phyloP scores from a whole-genome alignment of 2,329 filamentous ascomycete genomes.

The Paramyrothecium sp. region DNA sequence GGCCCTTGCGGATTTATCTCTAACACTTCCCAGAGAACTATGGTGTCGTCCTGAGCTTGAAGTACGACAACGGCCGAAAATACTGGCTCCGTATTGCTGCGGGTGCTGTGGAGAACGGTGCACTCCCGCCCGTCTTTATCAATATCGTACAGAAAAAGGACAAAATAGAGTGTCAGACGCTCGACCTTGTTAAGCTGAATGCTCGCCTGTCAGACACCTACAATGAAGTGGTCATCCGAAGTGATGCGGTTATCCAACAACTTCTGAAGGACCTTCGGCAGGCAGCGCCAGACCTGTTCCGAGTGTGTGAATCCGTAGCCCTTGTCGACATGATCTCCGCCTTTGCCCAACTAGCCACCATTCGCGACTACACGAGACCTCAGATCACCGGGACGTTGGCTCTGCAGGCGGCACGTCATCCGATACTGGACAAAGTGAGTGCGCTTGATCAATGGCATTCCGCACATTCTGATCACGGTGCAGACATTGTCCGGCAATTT shows the following conservation, averaged over 20 bases:
- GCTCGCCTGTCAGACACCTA: constrained; percentile 76
- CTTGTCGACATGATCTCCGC: constrained; percentile 82
- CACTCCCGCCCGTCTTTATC: constrained; percentile 69
- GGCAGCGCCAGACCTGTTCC: constrained; percentile 73
- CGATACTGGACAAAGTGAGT: constrained; percentile 67
- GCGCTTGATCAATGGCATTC: background rate
- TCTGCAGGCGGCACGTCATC: constrained; percentile 73
- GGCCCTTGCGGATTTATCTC: background rate
- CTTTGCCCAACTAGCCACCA: constrained; percentile 73
- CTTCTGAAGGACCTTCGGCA: constrained; percentile 71
- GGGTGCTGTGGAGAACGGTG: constrained; percentile 58
- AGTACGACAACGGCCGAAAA: constrained; percentile 73
- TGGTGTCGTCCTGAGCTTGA: constrained; percentile 62
- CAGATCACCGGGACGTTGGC: constrained; percentile 67
- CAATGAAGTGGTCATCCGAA: constrained; percentile 79
- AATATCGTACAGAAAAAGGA: constrained; percentile 72
- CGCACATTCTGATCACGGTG: background rate
- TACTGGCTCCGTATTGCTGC: constrained; percentile 73
- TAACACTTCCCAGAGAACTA: constrained; percentile 45
- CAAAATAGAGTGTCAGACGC: constrained; percentile 83
- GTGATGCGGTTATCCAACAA: constrained; percentile 71
- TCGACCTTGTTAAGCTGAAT: constrained; percentile 80
- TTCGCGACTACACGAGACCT: constrained; percentile 60
- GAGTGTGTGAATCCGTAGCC: constrained; percentile 81
- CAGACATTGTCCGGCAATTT: constrained; percentile 65